Evolutionary conservation across 2,329 filamentous ascomycete genomes (phyloP).

Genomic region (Penicillium sp.): DNA sequence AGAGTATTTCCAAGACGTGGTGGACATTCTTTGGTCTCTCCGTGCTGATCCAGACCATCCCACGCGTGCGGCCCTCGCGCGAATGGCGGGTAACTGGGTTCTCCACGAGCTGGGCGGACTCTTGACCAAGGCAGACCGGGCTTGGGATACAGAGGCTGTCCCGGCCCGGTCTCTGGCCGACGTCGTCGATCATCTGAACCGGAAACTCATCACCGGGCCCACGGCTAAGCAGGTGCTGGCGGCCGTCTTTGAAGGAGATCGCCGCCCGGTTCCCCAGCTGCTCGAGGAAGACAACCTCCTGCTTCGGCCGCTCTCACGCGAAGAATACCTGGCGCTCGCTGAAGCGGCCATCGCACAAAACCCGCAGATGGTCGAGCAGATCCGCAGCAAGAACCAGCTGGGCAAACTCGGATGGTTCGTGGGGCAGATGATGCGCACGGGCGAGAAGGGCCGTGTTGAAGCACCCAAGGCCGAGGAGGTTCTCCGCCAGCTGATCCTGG

Average conservation of each 20-base stretch:
- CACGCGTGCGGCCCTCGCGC: slow-evolving; percentile 42
- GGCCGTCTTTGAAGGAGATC: slow-evolving; percentile 53
- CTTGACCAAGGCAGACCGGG: slow-evolving; percentile 51
- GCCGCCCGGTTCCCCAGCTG: slow-evolving; percentile 50
- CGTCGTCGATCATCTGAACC: slow-evolving; percentile 46
- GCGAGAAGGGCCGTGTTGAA: slow-evolving; percentile 61
- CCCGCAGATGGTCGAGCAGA: slow-evolving; percentile 57
- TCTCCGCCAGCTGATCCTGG: slow-evolving; percentile 50
- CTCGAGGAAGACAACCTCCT: slow-evolving; percentile 57
- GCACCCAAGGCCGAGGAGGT: slow-evolving; percentile 57
- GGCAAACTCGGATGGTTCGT: slow-evolving; percentile 68
- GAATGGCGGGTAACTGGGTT: slow-evolving; percentile 63
- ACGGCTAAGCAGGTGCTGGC: slow-evolving; percentile 61
- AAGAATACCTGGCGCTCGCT: slow-evolving; percentile 57
- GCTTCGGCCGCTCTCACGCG: slow-evolving; percentile 53
- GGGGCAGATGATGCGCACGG: slow-evolving; percentile 64
- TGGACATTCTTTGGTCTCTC: slow-evolving; percentile 36
- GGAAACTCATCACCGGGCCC: slow-evolving; percentile 50
- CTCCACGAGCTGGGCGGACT: slow-evolving; percentile 72
- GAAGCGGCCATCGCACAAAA: slow-evolving; percentile 54
- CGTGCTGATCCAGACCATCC: slow-evolving; percentile 26
- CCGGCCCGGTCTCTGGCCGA: slow-evolving; percentile 45
- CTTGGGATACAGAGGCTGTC: slow-evolving; percentile 42
- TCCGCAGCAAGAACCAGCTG: slow-evolving; percentile 57
- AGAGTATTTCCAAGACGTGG: slow-evolving; percentile 66